Percentiles rank a stretch among this genome's conserved stretches.
Conservation (phyloP, 306 rosid genomes). For the Begonia masoniana region DNA sequence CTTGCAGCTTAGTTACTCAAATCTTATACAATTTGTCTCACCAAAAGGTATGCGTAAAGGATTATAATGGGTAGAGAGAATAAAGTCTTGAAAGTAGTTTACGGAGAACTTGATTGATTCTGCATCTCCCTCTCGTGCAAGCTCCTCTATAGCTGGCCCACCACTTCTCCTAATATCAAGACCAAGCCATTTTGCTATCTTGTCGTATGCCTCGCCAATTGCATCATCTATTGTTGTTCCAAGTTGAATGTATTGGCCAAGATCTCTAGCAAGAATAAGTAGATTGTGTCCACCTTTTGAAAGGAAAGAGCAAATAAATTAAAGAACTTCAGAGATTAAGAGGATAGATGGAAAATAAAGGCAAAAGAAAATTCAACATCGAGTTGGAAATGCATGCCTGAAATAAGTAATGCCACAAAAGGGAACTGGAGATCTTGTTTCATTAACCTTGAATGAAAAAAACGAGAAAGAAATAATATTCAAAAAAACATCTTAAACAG, state of each 20-base stretch:
- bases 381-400: constrained; percentile 32
- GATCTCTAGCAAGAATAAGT: constrained; percentile 73
- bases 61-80: background rate
- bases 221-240: constrained; percentile 98
- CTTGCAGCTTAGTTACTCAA: background rate
- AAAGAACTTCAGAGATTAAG: background rate
- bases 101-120: constrained; percentile 68
- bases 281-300: constrained; percentile 79
- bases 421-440: constrained; percentile 80
- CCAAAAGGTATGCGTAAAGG: background rate
- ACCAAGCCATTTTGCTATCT: constrained; percentile 95
- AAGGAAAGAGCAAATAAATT: background rate
- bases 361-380: background rate
- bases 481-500: constrained; percentile 10
- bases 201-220: constrained; percentile 95
- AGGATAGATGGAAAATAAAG: constrained; percentile 1
- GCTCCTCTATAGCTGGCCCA: constrained; percentile 93
- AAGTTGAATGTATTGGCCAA: constrained; percentile 82
- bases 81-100: constrained; percentile 18
- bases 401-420: constrained; percentile 80
- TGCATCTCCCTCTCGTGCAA: constrained; percentile 76
- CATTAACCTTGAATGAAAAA: constrained; percentile 39
- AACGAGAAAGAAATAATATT: constrained; percentile 10
- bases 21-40: constrained; percentile 1
- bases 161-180: constrained; percentile 97